Conservation (phyloP, 2,329 filamentous ascomycete genomes). For the Xylaria hypoxylon region DNA sequence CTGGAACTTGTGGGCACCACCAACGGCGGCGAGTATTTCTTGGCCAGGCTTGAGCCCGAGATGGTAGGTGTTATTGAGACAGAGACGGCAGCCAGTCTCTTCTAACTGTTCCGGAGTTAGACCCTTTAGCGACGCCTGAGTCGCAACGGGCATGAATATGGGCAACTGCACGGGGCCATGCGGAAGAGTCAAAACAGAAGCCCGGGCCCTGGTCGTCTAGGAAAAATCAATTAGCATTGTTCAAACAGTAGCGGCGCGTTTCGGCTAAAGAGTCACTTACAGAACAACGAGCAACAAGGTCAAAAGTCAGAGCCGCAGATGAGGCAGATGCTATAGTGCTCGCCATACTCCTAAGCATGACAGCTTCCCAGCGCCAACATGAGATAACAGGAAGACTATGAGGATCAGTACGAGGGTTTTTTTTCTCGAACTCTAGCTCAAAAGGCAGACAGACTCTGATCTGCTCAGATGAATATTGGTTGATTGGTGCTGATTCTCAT, state of each 20-base stretch:
- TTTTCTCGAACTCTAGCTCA: not conserved
- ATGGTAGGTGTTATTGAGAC: slow-evolving; percentile 98
- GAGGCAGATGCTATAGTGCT: slow-evolving; percentile 60
- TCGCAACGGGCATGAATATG: slow-evolving; percentile 98
- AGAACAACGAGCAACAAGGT: slow-evolving; percentile 82
- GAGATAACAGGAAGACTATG: not conserved
- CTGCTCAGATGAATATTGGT: not conserved
- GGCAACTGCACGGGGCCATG: slow-evolving; percentile 92
- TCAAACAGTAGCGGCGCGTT: not conserved
- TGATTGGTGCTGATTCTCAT: not conserved
- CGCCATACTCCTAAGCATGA: slow-evolving; percentile 55
- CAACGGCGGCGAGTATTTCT: slow-evolving; percentile 84
- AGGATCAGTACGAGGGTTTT: not conserved
- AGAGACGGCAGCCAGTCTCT: slow-evolving; percentile 87
- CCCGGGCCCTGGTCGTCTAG: slow-evolving; percentile 93
- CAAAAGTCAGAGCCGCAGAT: slow-evolving; percentile 78
- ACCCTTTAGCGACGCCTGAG: slow-evolving; percentile 94
- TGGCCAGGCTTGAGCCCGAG: slow-evolving; percentile 95
- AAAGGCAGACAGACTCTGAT: not conserved
- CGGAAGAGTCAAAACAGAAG: slow-evolving; percentile 86
- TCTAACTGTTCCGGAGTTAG: slow-evolving; percentile 93
- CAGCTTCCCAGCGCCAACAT: slow-evolving; percentile 16
- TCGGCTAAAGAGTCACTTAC: slow-evolving; percentile 61
- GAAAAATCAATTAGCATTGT: slow-evolving; percentile 16
- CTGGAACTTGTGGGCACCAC: slow-evolving; percentile 93